Evolutionary conservation across 345 rosid species (phyloP).

Genomic region (Salix viminalis): DNA sequence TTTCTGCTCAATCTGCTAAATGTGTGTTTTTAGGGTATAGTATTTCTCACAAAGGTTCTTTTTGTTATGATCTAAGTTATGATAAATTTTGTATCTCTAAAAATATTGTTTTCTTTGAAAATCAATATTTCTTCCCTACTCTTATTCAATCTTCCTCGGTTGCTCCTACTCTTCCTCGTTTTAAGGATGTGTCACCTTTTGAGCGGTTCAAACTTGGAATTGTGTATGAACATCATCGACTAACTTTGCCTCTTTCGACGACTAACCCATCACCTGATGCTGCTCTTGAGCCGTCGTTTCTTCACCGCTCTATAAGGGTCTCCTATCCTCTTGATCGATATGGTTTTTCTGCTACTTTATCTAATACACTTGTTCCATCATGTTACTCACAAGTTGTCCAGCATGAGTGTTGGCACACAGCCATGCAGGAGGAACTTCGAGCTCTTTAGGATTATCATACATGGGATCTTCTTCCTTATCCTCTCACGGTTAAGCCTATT

Average conservation of each 20-base stretch:
- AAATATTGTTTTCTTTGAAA: not conserved
- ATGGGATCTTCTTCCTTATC: not conserved
- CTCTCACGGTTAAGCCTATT: not conserved
- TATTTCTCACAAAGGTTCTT: too few relatives aligned
- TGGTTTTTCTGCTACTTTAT: too few relatives aligned
- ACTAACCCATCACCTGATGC: too few relatives aligned
- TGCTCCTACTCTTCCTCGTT: not conserved
- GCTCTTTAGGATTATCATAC: not conserved
- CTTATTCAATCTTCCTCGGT: not conserved
- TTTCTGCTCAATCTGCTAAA: not conserved
- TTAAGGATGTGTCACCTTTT: not conserved
- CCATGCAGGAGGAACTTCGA: not conserved
- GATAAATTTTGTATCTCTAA: too few relatives aligned
- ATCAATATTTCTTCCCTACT: not conserved
- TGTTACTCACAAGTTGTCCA: not conserved
- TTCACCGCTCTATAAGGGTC: too few relatives aligned
- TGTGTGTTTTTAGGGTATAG: not conserved
- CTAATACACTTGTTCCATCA: not conserved
- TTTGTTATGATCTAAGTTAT: too few relatives aligned
- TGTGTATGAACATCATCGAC: too few relatives aligned
- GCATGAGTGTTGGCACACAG: too few relatives aligned
- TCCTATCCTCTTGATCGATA: too few relatives aligned
- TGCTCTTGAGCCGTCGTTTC: too few relatives aligned
- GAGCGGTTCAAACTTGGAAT: too few relatives aligned
- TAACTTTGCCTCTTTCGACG: too few relatives aligned